These are phyloP conservation scores for Fusarium marasasianum DNA, from an alignment of 2,329 filamentous ascomycete genomes.

Conservation along the genomic window DNA sequence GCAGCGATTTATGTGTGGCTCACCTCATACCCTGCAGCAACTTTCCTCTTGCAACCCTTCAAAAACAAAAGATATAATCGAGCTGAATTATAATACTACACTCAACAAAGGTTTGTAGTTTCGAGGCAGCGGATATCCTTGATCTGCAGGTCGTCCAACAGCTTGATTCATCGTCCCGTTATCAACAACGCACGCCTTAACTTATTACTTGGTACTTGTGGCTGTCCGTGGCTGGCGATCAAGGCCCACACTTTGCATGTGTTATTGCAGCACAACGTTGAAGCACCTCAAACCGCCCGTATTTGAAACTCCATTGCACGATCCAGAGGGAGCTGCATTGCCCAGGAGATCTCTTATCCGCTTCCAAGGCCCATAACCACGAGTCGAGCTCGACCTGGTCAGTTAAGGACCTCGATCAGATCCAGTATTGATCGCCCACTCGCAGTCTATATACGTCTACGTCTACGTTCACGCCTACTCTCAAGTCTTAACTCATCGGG, in stretches of 20 bases:
- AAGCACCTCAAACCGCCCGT: conserved; percentile 31
- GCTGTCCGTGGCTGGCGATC: conserved; percentile 23
- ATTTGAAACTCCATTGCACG: conserved; percentile 11
- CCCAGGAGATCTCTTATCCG: conserved; percentile 16
- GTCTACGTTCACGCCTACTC: conserved; percentile 5
- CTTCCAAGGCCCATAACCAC: conserved; percentile 4
- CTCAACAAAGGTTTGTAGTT: background rate
- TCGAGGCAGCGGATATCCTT: background rate
- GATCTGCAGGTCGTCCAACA: background rate
- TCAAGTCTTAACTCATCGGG: conserved; percentile 4
- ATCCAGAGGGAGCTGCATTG: conserved; percentile 5
- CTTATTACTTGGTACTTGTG: conserved; percentile 3
- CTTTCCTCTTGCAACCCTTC: background rate
- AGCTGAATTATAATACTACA: background rate
- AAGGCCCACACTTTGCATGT: conserved; percentile 24
- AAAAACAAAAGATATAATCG: background rate
- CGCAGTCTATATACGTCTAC: conserved; percentile 9
- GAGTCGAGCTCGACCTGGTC: conserved; percentile 8
- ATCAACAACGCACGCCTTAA: background rate
- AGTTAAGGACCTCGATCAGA: conserved; percentile 13
- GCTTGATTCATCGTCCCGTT: conserved; percentile 2
- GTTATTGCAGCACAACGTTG: conserved; percentile 35
- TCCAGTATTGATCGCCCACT: conserved; percentile 30
- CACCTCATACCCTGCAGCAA: conserved; percentile 6
- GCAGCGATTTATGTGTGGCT: background rate